phyloP scores from a whole-genome alignment of 169 alveolate genomes.

The Cryptosporidium bovis region DNA sequence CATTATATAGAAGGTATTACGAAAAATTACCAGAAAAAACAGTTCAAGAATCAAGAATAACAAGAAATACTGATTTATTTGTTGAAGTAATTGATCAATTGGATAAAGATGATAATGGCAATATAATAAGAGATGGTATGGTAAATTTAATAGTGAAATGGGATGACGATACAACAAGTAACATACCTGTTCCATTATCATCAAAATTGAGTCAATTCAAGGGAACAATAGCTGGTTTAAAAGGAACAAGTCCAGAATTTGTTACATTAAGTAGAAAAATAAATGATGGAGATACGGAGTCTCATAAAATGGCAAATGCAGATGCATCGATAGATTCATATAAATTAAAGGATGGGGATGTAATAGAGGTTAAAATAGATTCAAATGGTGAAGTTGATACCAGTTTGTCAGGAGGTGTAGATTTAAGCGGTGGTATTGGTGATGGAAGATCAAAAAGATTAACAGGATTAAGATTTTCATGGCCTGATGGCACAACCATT shows the following conservation, averaged over 20 bases:
- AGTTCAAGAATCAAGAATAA: conserved; percentile 58
- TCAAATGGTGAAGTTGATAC: conserved; percentile 46
- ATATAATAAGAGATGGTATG: conserved; percentile 59
- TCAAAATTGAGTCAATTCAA: conserved; percentile 61
- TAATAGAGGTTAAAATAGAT: conserved; percentile 33
- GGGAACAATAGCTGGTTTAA: conserved; percentile 71
- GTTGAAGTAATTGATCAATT: conserved; percentile 57
- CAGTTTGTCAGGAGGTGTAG: background rate
- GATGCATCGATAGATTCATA: conserved; percentile 64
- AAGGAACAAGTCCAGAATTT: conserved; percentile 60
- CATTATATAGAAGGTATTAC: conserved; percentile 63
- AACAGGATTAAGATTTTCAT: conserved; percentile 64
- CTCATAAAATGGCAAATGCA: conserved; percentile 42
- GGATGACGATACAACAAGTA: conserved; percentile 70
- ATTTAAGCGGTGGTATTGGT: background rate
- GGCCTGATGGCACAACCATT: conserved; percentile 70
- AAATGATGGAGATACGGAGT: conserved; percentile 23
- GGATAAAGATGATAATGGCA: conserved; percentile 63
- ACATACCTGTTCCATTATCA: conserved; percentile 63
- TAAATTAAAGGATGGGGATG: conserved; percentile 65
- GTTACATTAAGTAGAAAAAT: conserved; percentile 45
- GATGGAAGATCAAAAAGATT: conserved; percentile 22
- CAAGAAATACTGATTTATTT: conserved; percentile 44
- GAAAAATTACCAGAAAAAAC: conserved; percentile 70
- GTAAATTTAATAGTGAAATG: conserved; percentile 63